Conservation (phyloP, 1,284 basidiomycete genomes). For the Cystobasidium pallidum region DNA sequence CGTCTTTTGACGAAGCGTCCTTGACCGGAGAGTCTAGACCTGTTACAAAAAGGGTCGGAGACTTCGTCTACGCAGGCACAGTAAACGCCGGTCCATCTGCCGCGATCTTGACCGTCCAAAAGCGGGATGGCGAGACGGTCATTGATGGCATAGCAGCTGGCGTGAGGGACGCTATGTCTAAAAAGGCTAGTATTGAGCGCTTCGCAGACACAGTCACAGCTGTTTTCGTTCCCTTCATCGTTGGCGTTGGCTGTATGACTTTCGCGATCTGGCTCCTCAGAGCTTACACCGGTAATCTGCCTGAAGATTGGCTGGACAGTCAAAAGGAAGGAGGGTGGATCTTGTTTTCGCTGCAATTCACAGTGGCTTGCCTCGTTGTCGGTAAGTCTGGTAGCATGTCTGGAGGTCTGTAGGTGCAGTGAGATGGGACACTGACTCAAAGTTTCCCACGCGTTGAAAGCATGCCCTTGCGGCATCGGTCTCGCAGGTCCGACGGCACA, state of each 20-base stretch:
- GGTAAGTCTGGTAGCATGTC: neutral
- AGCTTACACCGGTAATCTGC: constrained; percentile 61
- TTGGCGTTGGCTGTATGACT: constrained; percentile 69
- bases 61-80: constrained; percentile 74
- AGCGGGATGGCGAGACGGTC: constrained; percentile 71
- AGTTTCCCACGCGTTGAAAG: constrained; percentile 51
- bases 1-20: constrained; percentile 77
- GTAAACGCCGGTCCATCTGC: constrained; percentile 66
- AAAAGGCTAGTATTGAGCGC: constrained; percentile 75
- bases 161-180: constrained; percentile 74
- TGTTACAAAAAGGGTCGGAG: constrained; percentile 67
- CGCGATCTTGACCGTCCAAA: constrained; percentile 66
- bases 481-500: constrained; percentile 76
- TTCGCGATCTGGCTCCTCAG: constrained; percentile 73
- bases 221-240: constrained; percentile 75
- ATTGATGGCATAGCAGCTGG: constrained; percentile 74
- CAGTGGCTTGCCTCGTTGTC: constrained; percentile 77
- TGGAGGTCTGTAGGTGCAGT: no score
- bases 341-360: constrained; percentile 61
- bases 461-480: constrained; percentile 73
- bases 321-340: constrained; percentile 51
- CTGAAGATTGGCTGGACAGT: constrained; percentile 61
- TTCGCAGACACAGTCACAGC: constrained; percentile 73
- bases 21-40: constrained; percentile 77
- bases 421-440: no score